phyloP scores from a whole-genome alignment of 305 asterid genomes.

The Euphrasia arctica region DNA sequence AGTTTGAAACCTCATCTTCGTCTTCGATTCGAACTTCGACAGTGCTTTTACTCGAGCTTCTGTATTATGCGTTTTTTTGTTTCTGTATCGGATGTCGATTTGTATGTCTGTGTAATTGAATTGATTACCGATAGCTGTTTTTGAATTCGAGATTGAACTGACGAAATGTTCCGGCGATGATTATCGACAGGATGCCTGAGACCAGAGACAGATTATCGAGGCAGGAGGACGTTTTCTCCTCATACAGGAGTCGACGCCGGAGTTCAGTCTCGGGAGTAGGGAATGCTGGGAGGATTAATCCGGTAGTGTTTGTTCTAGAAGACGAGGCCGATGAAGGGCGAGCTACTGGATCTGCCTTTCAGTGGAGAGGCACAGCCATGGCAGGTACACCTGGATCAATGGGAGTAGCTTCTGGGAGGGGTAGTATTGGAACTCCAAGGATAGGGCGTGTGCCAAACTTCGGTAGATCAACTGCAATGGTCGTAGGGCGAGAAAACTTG shows the following conservation, averaged over 20 bases:
- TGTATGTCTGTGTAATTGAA: not conserved
- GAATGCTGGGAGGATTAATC: slow-evolving; percentile 22
- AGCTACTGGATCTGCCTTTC: slow-evolving; percentile 35
- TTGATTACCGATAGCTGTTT: not conserved
- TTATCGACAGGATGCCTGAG: slow-evolving; percentile 46
- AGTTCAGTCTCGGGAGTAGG: slow-evolving; percentile 21
- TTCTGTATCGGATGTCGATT: not conserved
- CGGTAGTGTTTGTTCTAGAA: slow-evolving; percentile 19
- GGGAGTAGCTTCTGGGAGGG: slow-evolving; percentile 31
- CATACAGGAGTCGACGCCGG: slow-evolving; percentile 32
- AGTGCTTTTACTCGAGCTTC: not conserved
- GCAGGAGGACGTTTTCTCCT: slow-evolving; percentile 30
- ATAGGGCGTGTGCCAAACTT: slow-evolving; percentile 25
- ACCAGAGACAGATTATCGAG: slow-evolving; percentile 50
- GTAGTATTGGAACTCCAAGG: slow-evolving; percentile 37
- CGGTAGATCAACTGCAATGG: slow-evolving; percentile 36
- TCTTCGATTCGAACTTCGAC: not conserved
- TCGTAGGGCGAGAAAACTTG: slow-evolving; percentile 29
- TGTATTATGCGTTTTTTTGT: not conserved
- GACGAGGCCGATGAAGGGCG: slow-evolving; percentile 34
- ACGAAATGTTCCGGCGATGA: slow-evolving; percentile 18
- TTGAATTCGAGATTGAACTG: slow-evolving; percentile 5
- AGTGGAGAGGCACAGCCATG: slow-evolving; percentile 47
- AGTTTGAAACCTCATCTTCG: not conserved
- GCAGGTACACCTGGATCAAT: slow-evolving; percentile 27